phyloP scores from a whole-genome alignment of 2,329 filamentous ascomycete genomes.

The Allantophomopsis lycopodina region DNA sequence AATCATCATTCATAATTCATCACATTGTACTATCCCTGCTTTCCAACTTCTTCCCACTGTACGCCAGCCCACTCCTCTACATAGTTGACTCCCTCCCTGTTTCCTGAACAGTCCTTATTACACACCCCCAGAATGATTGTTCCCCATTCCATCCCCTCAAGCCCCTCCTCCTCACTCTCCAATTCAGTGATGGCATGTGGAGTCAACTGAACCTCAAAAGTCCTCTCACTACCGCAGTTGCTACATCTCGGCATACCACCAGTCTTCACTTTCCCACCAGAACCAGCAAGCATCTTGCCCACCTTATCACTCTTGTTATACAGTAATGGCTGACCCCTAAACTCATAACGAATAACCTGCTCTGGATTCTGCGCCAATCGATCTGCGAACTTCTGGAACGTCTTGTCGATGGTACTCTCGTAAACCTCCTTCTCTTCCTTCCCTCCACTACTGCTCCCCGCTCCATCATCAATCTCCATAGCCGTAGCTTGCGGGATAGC shows the following conservation, averaged over 20 bases:
- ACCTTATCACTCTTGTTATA: conserved; percentile 69
- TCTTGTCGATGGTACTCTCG: conserved; percentile 60
- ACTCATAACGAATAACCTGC: conserved; percentile 73
- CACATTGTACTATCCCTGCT: not conserved
- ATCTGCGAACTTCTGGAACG: conserved; percentile 72
- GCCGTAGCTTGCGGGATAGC: conserved; percentile 29
- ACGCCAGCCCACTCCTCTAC: conserved; percentile 95
- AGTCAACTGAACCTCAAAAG: conserved; percentile 86
- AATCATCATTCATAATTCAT: not conserved
- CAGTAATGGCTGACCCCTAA: conserved; percentile 57
- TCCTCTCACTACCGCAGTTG: conserved; percentile 60
- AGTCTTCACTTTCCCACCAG: conserved; percentile 10
- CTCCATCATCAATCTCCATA: conserved; percentile 31
- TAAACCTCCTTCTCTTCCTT: conserved; percentile 59
- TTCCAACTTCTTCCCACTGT: conserved; percentile 75
- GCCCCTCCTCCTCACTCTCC: conserved; percentile 58
- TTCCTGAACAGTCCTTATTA: conserved; percentile 58
- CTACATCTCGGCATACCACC: conserved; percentile 58
- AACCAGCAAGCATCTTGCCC: conserved; percentile 41
- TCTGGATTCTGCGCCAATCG: conserved; percentile 69
- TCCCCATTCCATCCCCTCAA: conserved; percentile 96
- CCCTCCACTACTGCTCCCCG: conserved; percentile 17
- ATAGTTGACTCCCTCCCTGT: conserved; percentile 57
- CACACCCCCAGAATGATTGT: conserved; percentile 84
- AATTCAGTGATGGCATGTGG: conserved; percentile 83